Conservation (phyloP, 176 grass and related monocot species). For the Oryza brachyantha region DNA sequence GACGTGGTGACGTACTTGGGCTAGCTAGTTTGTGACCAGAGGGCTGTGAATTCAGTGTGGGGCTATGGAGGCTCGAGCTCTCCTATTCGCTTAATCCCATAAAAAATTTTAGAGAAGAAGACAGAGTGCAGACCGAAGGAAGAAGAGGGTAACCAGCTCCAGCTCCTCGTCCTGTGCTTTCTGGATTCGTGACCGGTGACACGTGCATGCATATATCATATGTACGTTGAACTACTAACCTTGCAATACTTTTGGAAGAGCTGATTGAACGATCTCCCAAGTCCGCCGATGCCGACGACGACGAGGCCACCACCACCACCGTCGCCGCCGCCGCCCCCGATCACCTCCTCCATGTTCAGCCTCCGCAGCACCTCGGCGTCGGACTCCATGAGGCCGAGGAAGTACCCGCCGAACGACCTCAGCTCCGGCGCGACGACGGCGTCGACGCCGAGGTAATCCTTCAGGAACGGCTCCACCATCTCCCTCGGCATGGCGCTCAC, state of each 20-base stretch:
- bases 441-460: conserved; percentile 55
- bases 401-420: conserved; percentile 46
- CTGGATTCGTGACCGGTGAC: too few relatives aligned
- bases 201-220: too few relatives aligned
- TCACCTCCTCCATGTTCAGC: conserved; percentile 17
- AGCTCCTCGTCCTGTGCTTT: too few relatives aligned
- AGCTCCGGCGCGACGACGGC: conserved; percentile 59
- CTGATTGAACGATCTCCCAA: not conserved
- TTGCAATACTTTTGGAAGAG: conserved; percentile 44
- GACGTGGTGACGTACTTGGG: too few relatives aligned
- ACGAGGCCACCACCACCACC: not conserved
- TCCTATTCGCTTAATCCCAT: too few relatives aligned
- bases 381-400: conserved; percentile 55
- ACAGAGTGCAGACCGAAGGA: too few relatives aligned
- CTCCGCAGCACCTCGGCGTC: conserved; percentile 18
- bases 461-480: conserved; percentile 64
- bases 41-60: too few relatives aligned
- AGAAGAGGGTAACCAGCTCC: too few relatives aligned
- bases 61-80: too few relatives aligned
- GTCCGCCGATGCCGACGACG: conserved; percentile 27
- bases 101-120: too few relatives aligned
- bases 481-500: conserved; percentile 64
- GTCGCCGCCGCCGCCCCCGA: not conserved
- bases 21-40: too few relatives aligned
- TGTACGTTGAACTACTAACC: conserved; percentile 23